Percentiles rank a stretch among this genome's conserved stretches.
phyloP scores from a whole-genome alignment of 208 protist species.

The Leishmania mexicana region DNA sequence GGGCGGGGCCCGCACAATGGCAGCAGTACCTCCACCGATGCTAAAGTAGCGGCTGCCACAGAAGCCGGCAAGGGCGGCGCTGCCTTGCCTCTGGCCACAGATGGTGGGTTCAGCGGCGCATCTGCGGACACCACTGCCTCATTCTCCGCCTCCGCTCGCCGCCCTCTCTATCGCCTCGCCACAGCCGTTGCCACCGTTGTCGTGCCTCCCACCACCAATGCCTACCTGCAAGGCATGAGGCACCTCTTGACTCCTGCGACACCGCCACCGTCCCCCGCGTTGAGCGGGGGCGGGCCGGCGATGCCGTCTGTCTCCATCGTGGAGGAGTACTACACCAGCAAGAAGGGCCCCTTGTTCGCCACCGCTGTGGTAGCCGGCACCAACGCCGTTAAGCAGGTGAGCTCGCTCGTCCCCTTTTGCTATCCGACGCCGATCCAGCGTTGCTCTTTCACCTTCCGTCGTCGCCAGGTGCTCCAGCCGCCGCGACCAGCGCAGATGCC shows the following conservation, averaged over 20 bases:
- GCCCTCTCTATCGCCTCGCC: conserved; percentile 67
- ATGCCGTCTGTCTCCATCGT: conserved; percentile 44
- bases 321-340: conserved; percentile 89
- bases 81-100: background rate
- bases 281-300: conserved; percentile 2
- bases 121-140: conserved; percentile 6
- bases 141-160: conserved; percentile 10
- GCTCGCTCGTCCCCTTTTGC: conserved; percentile 95
- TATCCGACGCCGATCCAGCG: conserved; percentile 91
- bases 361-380: conserved; percentile 92
- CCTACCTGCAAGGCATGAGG: conserved; percentile 71
- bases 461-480: conserved; percentile 48
- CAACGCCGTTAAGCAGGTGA: conserved; percentile 93
- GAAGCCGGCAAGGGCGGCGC: too few species aligned
- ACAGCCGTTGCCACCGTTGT: conserved; percentile 84
- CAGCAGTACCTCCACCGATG: background rate
- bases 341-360: conserved; percentile 84
- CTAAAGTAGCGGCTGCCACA: background rate
- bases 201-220: conserved; percentile 69
- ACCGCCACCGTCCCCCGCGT: conserved; percentile 4
- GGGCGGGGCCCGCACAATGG: background rate
- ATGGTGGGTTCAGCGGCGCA: background rate
- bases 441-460: conserved; percentile 88
- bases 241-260: conserved; percentile 58
- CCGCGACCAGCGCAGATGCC: conserved; percentile 65